Evolutionary conservation across 2,329 filamentous ascomycete genomes (phyloP).

Genomic region (Aureobasidium sp.): DNA sequence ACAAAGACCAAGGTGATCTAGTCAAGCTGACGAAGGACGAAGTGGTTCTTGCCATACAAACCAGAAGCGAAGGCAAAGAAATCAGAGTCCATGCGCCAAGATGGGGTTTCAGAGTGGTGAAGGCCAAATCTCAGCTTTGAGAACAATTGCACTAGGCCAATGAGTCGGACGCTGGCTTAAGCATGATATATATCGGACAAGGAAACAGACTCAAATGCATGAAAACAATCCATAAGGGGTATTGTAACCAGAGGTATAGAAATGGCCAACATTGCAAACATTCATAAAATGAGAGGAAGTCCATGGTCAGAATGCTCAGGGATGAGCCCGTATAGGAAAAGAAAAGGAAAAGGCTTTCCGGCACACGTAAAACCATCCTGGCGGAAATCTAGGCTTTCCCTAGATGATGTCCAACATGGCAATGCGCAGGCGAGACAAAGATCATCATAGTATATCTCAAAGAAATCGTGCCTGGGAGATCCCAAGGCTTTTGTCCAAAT

Average conservation of each 20-base stretch:
- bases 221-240: neutral
- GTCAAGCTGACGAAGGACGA: constrained; percentile 46
- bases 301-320: neutral
- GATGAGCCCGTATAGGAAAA: neutral
- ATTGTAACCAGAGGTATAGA: neutral
- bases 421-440: neutral
- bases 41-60: constrained; percentile 49
- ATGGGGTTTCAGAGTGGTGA: constrained; percentile 47
- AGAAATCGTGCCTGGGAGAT: constrained; percentile 4
- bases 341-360: neutral
- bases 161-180: neutral
- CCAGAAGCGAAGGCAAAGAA: constrained; percentile 29
- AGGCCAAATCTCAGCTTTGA: constrained; percentile 25
- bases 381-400: neutral
- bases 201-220: neutral
- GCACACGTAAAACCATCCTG: neutral
- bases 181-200: neutral
- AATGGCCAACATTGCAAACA: neutral
- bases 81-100: constrained; percentile 55
- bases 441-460: neutral
- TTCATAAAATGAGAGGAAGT: neutral
- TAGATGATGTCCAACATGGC: neutral
- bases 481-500: neutral
- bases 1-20: constrained; percentile 51
- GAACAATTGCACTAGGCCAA: neutral